phyloP scores from a whole-genome alignment of 176 grass and related monocot species.

The Thalia dealbata region DNA sequence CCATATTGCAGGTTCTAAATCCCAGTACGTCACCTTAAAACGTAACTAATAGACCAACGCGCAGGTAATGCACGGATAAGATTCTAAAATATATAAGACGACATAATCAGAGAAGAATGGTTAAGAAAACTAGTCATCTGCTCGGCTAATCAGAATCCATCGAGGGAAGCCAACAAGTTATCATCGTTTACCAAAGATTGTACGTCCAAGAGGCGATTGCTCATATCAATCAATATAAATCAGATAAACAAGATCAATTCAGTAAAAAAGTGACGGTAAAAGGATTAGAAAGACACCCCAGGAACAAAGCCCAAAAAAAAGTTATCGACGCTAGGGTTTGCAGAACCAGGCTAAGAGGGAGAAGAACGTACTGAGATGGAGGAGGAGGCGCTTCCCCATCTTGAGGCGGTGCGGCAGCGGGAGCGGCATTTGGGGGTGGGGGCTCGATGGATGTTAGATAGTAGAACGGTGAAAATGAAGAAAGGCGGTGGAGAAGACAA shows the following conservation, averaged over 20 bases:
- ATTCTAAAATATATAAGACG: background rate
- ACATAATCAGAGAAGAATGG: background rate
- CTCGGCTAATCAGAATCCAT: background rate
- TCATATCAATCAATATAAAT: background rate
- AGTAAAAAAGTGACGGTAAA: background rate
- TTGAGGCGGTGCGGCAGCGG: background rate
- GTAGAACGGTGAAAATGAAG: background rate
- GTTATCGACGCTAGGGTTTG: background rate
- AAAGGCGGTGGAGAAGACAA: background rate
- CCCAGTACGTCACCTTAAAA: background rate
- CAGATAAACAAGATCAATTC: background rate
- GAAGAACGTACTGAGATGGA: conserved; percentile 24
- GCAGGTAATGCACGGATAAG: background rate
- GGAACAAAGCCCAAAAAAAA: background rate
- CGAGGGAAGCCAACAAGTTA: background rate
- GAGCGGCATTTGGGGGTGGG: background rate
- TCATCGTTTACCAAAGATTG: background rate
- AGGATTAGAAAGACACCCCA: background rate
- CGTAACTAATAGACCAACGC: background rate
- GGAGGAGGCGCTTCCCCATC: conserved; percentile 66
- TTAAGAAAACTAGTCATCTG: background rate
- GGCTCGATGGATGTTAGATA: too few relatives aligned
- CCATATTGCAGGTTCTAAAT: background rate
- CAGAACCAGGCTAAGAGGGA: background rate
- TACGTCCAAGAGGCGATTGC: background rate